Conservation (phyloP, 2,329 filamentous ascomycete species). For the Colletotrichum eleusines region DNA sequence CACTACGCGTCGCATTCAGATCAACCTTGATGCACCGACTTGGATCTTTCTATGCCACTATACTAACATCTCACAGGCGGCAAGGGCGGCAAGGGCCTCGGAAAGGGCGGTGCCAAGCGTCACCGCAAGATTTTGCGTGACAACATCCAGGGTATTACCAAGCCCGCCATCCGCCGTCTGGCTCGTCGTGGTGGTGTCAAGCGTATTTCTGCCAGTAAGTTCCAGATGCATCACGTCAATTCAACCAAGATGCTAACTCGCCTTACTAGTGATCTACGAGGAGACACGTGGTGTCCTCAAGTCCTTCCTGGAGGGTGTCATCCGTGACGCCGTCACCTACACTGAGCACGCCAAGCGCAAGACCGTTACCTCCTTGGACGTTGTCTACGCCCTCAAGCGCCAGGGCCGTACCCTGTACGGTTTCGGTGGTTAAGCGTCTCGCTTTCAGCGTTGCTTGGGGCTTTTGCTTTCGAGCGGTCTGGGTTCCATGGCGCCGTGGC, state of each 20-base stretch:
- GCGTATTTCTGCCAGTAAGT: constrained; percentile 96
- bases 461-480: background rate
- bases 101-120: constrained; percentile 98
- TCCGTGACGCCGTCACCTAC: constrained; percentile 82
- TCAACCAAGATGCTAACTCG: constrained; percentile 36
- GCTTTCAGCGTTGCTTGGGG: constrained; percentile 18
- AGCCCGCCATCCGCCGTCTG: constrained; percentile 98
- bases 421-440: constrained; percentile 80
- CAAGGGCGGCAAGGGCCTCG: constrained; percentile 97
- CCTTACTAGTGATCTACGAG: constrained; percentile 76
- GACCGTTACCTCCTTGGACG: constrained; percentile 79
- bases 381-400: constrained; percentile 76
- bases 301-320: constrained; percentile 82
- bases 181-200: constrained; percentile 99
- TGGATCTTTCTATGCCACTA: background rate
- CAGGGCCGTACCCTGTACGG: constrained; percentile 85
- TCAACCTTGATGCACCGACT: background rate
- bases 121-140: constrained; percentile 99
- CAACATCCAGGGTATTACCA: constrained; percentile 99
- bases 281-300: constrained; percentile 83
- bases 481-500: constrained; percentile 23
- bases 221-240: background rate
- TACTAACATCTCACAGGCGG: constrained; percentile 69
- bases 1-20: background rate
- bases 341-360: constrained; percentile 86